Evolutionary conservation across 2,329 filamentous ascomycete species (phyloP), one percentile per base, ranked within the genome.

Genomic region (Pseudocercospora vitis): DNA sequence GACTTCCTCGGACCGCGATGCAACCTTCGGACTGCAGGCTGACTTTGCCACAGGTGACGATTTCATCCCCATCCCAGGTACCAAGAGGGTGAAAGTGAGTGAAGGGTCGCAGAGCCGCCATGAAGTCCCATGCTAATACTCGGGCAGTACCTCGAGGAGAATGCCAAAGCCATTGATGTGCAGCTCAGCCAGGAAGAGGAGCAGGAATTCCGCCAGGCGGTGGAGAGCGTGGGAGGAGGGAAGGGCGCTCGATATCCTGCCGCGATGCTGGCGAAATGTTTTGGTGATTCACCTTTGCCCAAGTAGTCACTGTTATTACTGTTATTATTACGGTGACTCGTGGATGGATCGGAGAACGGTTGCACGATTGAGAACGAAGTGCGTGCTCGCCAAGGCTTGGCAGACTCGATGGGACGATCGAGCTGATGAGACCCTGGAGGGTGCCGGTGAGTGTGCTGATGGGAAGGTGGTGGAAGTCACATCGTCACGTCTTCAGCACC

Each of bases 51-150:
- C 21, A 54, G 24, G 55, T 48, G 67, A 71, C 7, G 69, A 74
- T 48, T 68, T 63, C 70, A 76, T 79, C 54, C 65, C 75, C 0
- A 78, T 78, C 45, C 75, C 76, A 0, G 76, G 77, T 1, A 65
- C 63, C 1, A 65, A 60, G 46, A 53, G 52, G 7, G 55, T 62
- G 39, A 63, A 65, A 40, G 37, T 26, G 37, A 42, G 37, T 42
- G 12, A 23, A 8, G 18, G 18, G 26, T 23, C 37, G 37, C n/a
- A n/a, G n/a, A n/a, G n/a, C n/a, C n/a, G n/a, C n/a, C n/a, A n/a
- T n/a, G n/a, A n/a, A n/a, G n/a, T n/a, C n/a, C n/a, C n/a, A n/a
- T n/a, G n/a, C n/a, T n/a, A n/a, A n/a, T n/a, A n/a, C n/a, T n/a
- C n/a, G n/a, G 37, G 37, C n/a, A 42, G 37, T 63, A 63, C 40